phyloP scores from a whole-genome alignment of 2,329 filamentous ascomycete species.

The Calonectria honghensis region DNA sequence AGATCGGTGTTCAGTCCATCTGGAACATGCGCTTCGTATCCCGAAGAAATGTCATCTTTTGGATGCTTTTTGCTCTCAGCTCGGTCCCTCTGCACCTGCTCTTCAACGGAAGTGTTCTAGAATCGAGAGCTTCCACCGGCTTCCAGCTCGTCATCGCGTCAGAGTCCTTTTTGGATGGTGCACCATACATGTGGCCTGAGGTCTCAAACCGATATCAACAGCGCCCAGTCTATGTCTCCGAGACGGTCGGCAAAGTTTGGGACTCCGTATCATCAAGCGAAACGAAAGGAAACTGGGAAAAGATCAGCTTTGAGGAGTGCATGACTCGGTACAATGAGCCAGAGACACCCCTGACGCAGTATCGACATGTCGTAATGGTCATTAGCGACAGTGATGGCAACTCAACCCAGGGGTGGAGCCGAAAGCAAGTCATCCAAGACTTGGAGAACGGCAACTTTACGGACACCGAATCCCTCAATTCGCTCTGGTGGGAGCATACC shows the following conservation, averaged over 20 bases:
- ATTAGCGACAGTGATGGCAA: conserved; percentile 39
- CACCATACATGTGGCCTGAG: conserved; percentile 26
- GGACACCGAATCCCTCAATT: conserved; percentile 11
- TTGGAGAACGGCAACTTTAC: conserved; percentile 1
- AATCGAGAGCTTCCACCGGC: conserved; percentile 42
- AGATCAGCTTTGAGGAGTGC: background rate
- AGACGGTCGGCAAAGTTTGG: conserved; percentile 29
- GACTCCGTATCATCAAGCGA: conserved; percentile 14
- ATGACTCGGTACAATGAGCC: conserved; percentile 43
- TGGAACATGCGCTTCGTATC: conserved; percentile 37
- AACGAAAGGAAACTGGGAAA: conserved; percentile 6
- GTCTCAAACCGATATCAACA: conserved; percentile 10
- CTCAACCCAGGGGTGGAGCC: conserved; percentile 38
- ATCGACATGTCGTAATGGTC: conserved; percentile 41
- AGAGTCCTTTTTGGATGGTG: background rate
- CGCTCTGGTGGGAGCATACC: conserved; percentile 32
- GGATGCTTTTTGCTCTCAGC: conserved; percentile 29
- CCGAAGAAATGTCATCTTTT: conserved; percentile 1
- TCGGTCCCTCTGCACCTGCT: conserved; percentile 38
- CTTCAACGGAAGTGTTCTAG: conserved; percentile 30
- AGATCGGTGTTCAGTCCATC: conserved; percentile 46
- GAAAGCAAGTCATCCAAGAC: conserved; percentile 35
- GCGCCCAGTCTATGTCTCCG: background rate
- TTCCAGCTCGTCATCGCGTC: conserved; percentile 38
- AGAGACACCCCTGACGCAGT: conserved; percentile 33